Base-by-base conservation (phyloP, 2,329 filamentous ascomycete species). In the Pseudopyricularia javanii region DNA sequence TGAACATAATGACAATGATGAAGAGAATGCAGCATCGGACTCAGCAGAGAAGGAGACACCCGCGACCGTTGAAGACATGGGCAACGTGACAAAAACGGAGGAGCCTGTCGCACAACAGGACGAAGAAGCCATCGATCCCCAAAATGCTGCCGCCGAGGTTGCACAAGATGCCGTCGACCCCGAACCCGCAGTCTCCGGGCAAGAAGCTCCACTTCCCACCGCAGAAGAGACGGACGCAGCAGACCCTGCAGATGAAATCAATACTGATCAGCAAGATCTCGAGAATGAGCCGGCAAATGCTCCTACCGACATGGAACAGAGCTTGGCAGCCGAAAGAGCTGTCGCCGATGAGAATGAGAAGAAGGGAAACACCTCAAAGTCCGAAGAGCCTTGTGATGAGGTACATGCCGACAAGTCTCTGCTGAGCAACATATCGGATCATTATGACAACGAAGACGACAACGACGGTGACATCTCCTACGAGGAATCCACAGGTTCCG, bases 281-380 rank as follows among this genome's bases (percentile, higher is more conserved):
- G n/a, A 49, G 26, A 15, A 7, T 28, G 35, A 26, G 9, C 35
- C n/a, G 14, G 50, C 43, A 20, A 35, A 45, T 7, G 17, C 28
- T 47, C 37, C 3, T n/a, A 26, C 15, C 28, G 24, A 22, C 11
- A 22, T 7, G 45, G 40, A 47, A 9, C 34, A 50, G 7, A 47
- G n/a, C 5, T 20, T 43, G 32, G 72, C 71, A 24, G 76, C 75
- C 1, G 76, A 76, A 1, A 67, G 71, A 50, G 73, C 73, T 22
- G 74, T 79, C 14, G 68, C 78, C 9, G 71, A 69, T 2, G 71
- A 70, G 40, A 70, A 76, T 15, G 71, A 74, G 53, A 60, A 67
- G 34, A 65, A 70, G 35, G 62, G 61, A 52, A 66, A 49, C 52
- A 55, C 40, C 2, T 6, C 20, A 20, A 45, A 45, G 12, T 45